Evolutionary conservation across 2,329 filamentous ascomycete species (phyloP).

Genomic region (Keithomyces neogunnii): DNA sequence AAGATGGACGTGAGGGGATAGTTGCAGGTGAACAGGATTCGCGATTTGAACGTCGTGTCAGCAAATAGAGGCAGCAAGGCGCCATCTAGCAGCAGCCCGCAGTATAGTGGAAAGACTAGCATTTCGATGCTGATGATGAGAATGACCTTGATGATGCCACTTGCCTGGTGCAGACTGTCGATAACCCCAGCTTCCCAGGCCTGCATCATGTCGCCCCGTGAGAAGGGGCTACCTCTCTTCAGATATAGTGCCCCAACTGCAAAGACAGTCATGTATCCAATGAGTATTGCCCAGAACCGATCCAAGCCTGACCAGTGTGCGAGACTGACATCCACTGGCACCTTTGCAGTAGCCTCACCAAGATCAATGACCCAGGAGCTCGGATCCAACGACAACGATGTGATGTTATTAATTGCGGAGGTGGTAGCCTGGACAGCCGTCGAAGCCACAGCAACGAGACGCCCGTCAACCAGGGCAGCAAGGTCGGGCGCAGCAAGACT

Average conservation of each 20-base stretch:
- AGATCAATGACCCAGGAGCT: constrained; percentile 52
- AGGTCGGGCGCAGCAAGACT: constrained; percentile 40
- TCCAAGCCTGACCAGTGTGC: constrained; percentile 61
- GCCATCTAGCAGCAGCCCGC: constrained; percentile 79
- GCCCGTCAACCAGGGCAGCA: constrained; percentile 5
- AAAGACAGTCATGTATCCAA: constrained; percentile 74
- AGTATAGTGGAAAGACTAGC: constrained; percentile 94
- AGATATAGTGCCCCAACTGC: constrained; percentile 72
- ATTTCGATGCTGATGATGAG: constrained; percentile 98
- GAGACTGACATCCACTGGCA: constrained; percentile 45
- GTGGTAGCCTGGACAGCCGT: constrained; percentile 7
- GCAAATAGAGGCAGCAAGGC: constrained; percentile 87
- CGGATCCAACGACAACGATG: constrained; percentile 32
- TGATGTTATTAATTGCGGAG: constrained; percentile 11
- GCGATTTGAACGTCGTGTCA: constrained; percentile 65
- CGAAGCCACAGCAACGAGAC: constrained; percentile 6
- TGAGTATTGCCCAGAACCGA: constrained; percentile 61
- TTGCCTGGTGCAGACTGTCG: constrained; percentile 82
- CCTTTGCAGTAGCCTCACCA: constrained; percentile 29
- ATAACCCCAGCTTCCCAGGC: constrained; percentile 70
- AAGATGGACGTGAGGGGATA: constrained; percentile 88
- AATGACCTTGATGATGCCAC: constrained; percentile 95
- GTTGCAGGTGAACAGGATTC: constrained; percentile 67
- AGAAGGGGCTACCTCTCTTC: constrained; percentile 61
- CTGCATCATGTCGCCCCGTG: constrained; percentile 43